phyloP scores from a whole-genome alignment of 164 flowering plant species.

The Nelumbo lutea region DNA sequence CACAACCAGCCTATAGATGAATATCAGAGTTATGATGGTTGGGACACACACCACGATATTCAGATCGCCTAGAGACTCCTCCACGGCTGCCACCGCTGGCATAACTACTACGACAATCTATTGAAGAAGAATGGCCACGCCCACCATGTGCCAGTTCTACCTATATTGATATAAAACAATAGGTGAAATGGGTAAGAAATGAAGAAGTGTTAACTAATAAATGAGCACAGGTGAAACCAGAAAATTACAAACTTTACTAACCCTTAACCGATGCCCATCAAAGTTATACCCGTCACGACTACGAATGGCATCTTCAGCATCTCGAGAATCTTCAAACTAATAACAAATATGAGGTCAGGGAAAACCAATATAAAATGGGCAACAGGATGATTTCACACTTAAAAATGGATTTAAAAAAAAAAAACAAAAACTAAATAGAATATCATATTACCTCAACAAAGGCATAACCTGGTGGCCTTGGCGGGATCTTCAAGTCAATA shows the following conservation, averaged over 20 bases:
- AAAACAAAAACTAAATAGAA: background rate
- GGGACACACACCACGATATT: constrained; percentile 60
- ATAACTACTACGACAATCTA: constrained; percentile 59
- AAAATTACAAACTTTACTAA: constrained; percentile 21
- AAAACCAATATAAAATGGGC: background rate
- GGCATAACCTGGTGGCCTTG: constrained; percentile 90
- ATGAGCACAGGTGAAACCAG: background rate
- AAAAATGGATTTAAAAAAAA: too few relatives aligned
- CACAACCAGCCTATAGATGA: background rate
- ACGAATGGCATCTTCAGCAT: constrained; percentile 96
- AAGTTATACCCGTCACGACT: constrained; percentile 99
- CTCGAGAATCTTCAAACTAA: constrained; percentile 91
- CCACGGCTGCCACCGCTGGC: constrained; percentile 43
- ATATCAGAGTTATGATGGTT: background rate
- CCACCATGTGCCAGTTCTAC: constrained; percentile 99
- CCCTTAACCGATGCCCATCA: constrained; percentile 88
- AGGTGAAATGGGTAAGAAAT: background rate
- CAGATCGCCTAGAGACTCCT: constrained; percentile 81
- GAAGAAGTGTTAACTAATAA: background rate
- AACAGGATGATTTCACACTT: background rate
- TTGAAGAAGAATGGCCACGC: constrained; percentile 66
- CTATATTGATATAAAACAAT: constrained; percentile 24
- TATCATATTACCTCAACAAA: constrained; percentile 63
- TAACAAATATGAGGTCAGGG: background rate
- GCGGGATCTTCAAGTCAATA: constrained; percentile 82